Evolutionary conservation across 2,329 filamentous ascomycete genomes (phyloP).

Genomic region (Colletotrichum limetticola): DNA sequence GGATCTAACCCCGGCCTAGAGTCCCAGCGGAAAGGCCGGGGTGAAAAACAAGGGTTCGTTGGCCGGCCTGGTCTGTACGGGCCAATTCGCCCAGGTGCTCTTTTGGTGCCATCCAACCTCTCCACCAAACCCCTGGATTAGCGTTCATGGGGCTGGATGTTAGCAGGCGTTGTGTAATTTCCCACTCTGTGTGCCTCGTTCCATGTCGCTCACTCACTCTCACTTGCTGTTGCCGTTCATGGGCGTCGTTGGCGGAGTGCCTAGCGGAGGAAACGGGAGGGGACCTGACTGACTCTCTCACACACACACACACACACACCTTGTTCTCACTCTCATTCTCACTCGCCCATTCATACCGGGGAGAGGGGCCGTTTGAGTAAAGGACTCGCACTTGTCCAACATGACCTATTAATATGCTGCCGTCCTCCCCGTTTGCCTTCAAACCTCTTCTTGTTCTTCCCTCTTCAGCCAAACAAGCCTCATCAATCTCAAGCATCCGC

Average conservation of each 20-base stretch:
- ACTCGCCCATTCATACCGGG: constrained; percentile 22
- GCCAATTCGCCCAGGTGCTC: constrained; percentile 26
- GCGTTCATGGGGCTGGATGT: constrained; percentile 32
- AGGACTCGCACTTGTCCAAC: constrained; percentile 31
- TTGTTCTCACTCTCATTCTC: too few relatives aligned
- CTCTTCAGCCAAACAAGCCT: constrained; percentile 58
- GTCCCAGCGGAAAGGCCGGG: constrained; percentile 3
- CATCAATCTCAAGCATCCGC: constrained; percentile 47
- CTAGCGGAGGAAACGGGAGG: constrained; percentile 17
- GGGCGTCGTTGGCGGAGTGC: constrained; percentile 5
- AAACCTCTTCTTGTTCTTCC: constrained; percentile 41
- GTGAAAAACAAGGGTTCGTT: constrained; percentile 9
- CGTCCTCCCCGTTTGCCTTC: constrained; percentile 44
- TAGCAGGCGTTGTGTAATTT: constrained; percentile 34
- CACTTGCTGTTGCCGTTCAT: background rate
- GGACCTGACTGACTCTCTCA: constrained; percentile 38
- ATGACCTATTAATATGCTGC: constrained; percentile 59
- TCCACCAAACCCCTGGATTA: constrained; percentile 37
- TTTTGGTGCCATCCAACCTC: constrained; percentile 33
- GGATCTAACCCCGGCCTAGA: constrained; percentile 26
- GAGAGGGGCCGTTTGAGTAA: constrained; percentile 16
- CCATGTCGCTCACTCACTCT: constrained; percentile 22
- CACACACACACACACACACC: too few relatives aligned
- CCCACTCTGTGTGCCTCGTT: constrained; percentile 22
- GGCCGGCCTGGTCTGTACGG: constrained; percentile 20